phyloP scores from a whole-genome alignment of 495 filamentous ascomycete genomes.

The Penicillium silybi region DNA sequence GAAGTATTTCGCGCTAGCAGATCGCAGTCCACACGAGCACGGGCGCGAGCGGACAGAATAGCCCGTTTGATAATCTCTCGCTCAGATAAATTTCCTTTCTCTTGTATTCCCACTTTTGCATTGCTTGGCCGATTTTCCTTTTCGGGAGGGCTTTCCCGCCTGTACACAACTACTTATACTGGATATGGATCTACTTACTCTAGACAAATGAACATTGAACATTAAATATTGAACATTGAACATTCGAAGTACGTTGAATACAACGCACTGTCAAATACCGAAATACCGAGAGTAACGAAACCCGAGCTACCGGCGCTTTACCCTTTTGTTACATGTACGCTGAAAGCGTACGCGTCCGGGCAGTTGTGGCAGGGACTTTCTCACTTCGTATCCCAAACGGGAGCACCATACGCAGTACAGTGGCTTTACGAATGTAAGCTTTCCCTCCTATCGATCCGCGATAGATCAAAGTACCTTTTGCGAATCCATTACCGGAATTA shows the following conservation, averaged over 20 bases:
- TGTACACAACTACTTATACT: background rate
- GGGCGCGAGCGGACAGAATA: constrained; percentile 13
- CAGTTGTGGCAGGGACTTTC: background rate
- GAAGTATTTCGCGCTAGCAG: constrained; percentile 31
- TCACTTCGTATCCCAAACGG: background rate
- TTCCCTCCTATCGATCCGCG: too few relatives aligned
- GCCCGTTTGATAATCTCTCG: background rate
- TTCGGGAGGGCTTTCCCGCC: background rate
- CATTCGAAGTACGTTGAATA: too few relatives aligned
- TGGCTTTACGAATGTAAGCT: background rate
- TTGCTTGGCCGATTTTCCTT: constrained; percentile 1
- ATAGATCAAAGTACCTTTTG: background rate
- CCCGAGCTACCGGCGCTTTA: background rate
- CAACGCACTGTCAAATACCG: background rate
- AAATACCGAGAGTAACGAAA: background rate
- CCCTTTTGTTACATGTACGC: background rate
- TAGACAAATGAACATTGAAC: background rate
- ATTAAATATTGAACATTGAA: too few relatives aligned
- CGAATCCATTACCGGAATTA: background rate
- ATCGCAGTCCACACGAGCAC: constrained; percentile 14
- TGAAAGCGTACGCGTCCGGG: background rate
- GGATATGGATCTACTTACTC: background rate
- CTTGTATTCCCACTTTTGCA: constrained; percentile 1
- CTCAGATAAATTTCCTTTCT: background rate
- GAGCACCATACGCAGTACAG: too few relatives aligned